A percentile compares a stretch with the other conserved stretches of the same genome.
Conservation (phyloP, 2,329 filamentous ascomycete genomes). For the Ophiobolus disseminans region DNA sequence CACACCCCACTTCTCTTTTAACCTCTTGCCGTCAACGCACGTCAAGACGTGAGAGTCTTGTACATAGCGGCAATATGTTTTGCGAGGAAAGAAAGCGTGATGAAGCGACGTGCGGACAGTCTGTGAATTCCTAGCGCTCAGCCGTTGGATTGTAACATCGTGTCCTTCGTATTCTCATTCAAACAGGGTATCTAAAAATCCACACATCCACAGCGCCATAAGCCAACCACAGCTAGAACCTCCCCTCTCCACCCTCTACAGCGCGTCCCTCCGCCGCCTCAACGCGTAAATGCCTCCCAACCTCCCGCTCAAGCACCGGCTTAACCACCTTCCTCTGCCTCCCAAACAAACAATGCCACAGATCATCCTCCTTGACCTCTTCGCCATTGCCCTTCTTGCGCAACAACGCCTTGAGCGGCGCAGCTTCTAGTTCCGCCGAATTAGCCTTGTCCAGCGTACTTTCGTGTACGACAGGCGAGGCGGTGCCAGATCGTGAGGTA, state of each 20-base stretch:
- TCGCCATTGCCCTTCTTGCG: constrained; percentile 77
- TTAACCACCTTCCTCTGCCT: constrained; percentile 50
- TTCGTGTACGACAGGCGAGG: constrained; percentile 57
- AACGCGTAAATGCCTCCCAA: constrained; percentile 60
- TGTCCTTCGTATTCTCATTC: too few relatives aligned
- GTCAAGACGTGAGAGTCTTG: too few relatives aligned
- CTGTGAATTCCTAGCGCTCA: too few relatives aligned
- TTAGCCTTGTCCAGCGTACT: constrained; percentile 80
- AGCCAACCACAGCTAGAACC: too few relatives aligned
- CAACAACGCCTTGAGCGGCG: constrained; percentile 73
- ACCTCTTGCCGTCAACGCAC: too few relatives aligned
- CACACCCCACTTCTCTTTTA: too few relatives aligned
- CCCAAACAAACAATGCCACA: constrained; percentile 91
- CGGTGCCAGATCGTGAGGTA: constrained; percentile 19
- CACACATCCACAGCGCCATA: too few relatives aligned
- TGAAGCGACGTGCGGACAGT: too few relatives aligned
- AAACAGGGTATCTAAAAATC: too few relatives aligned
- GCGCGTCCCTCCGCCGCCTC: constrained; percentile 60
- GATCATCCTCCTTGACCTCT: constrained; percentile 75
- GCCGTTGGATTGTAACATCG: too few relatives aligned
- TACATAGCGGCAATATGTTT: too few relatives aligned
- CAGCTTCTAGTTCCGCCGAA: constrained; percentile 79
- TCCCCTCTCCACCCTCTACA: neutral
- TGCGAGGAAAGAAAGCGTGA: too few relatives aligned
- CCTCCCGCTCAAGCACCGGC: constrained; percentile 51